A percentile compares a stretch with the other conserved stretches of the same genome.
phyloP scores from a whole-genome alignment of 441 rosid genomes.

The Adansonia gregorii region DNA sequence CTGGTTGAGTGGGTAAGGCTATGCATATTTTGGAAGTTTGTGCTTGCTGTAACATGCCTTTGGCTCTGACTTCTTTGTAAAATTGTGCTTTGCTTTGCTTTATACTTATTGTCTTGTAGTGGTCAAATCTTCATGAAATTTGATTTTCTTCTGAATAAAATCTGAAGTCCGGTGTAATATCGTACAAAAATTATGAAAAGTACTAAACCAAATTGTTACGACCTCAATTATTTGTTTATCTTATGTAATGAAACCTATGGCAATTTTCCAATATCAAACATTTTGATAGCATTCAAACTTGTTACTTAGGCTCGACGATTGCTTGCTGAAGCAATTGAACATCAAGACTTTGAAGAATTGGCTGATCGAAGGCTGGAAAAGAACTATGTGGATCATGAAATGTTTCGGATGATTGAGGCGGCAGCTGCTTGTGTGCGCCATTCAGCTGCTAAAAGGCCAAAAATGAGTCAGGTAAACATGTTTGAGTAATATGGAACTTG shows the following conservation, averaged over 20 bases:
- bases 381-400: slow-evolving; percentile 44
- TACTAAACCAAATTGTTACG: background rate
- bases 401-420: too few species aligned
- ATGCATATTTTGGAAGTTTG: background rate
- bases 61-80: background rate
- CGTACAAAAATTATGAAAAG: background rate
- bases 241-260: background rate
- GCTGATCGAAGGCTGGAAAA: slow-evolving; percentile 67
- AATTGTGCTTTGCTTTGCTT: background rate
- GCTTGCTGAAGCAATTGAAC: slow-evolving; percentile 68
- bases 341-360: slow-evolving; percentile 60
- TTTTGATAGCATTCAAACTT: slow-evolving; percentile 7
- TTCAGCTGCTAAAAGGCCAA: slow-evolving; percentile 67
- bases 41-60: background rate
- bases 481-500: background rate
- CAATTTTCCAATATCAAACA: background rate
- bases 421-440: too few species aligned
- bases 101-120: background rate
- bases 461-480: slow-evolving; percentile 71
- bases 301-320: slow-evolving; percentile 73
- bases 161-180: background rate
- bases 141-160: background rate
- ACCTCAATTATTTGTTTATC: background rate
- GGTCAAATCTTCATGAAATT: background rate
- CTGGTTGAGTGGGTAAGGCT: slow-evolving; percentile 69